Evolutionary conservation across 2,329 filamentous ascomycete genomes (phyloP).

Genomic region (Berkeleyomyces basicola): DNA sequence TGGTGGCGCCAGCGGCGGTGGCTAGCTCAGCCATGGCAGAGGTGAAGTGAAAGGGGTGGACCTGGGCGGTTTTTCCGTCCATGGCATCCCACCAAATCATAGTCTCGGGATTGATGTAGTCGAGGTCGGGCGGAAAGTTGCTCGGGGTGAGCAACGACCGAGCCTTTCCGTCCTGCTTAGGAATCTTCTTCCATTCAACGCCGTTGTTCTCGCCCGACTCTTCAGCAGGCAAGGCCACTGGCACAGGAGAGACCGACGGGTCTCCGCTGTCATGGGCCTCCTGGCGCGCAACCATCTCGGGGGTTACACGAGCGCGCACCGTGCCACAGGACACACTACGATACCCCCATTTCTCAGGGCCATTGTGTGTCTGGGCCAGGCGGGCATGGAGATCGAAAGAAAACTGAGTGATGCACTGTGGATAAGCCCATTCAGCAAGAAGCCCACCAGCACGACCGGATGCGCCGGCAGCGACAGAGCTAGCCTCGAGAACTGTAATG

Average conservation of each 20-base stretch:
- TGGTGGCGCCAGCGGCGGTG: conserved; percentile 46
- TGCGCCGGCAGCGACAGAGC: conserved; percentile 71
- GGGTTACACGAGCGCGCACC: conserved; percentile 26
- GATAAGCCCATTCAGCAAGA: conserved; percentile 83
- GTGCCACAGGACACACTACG: conserved; percentile 58
- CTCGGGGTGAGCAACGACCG: conserved; percentile 34
- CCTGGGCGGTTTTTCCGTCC: conserved; percentile 75
- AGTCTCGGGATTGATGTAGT: conserved; percentile 62
- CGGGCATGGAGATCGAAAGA: conserved; percentile 73
- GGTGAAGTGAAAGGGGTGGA: conserved; percentile 85
- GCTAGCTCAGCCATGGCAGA: conserved; percentile 67
- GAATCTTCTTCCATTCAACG: conserved; percentile 39
- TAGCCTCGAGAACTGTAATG: conserved; percentile 77
- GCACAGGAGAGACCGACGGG: not conserved
- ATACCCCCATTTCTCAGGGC: conserved; percentile 72
- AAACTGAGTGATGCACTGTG: conserved; percentile 63
- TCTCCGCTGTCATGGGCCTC: not conserved
- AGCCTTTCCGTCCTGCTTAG: conserved; percentile 39
- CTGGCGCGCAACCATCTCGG: conserved; percentile 21
- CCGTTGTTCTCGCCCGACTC: conserved; percentile 3
- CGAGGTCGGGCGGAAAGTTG: conserved; percentile 57
- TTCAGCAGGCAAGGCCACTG: conserved; percentile 7
- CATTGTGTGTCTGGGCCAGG: conserved; percentile 68
- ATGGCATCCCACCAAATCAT: conserved; percentile 64
- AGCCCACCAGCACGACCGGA: conserved; percentile 91